A percentile compares a stretch with the other conserved stretches of the same genome.
phyloP scores from a whole-genome alignment of 305 asterid genomes.

The Striga hermonthica region DNA sequence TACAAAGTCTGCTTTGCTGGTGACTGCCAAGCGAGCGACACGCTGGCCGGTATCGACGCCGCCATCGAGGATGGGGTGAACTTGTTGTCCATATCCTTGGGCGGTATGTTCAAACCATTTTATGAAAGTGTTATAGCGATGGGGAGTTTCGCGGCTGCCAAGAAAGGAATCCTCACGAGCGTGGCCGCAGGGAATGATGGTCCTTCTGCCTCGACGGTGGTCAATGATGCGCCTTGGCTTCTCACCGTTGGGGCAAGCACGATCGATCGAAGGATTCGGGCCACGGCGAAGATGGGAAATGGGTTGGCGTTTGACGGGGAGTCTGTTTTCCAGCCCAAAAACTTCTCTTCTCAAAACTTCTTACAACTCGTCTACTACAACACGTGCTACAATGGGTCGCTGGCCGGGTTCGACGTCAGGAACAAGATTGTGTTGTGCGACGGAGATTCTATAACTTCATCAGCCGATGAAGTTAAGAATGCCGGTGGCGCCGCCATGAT shows the following conservation, averaged over 20 bases:
- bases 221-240: conserved; percentile 46
- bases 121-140: conserved; percentile 27
- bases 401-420: conserved; percentile 4
- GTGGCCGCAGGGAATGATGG: background rate
- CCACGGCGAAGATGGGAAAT: conserved; percentile 37
- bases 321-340: conserved; percentile 23
- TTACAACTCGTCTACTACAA: too few relatives aligned
- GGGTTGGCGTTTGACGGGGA: conserved; percentile 29
- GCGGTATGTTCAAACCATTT: background rate
- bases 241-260: conserved; percentile 47
- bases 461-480: conserved; percentile 32
- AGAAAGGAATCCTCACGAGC: conserved; percentile 37
- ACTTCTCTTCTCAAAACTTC: background rate
- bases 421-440: conserved; percentile 37
- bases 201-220: background rate
- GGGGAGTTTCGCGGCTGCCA: conserved; percentile 36
- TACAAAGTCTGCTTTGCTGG: background rate
- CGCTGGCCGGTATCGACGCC: background rate
- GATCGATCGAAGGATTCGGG: conserved; percentile 31
- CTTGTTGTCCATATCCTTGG: background rate
- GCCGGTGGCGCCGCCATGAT: conserved; percentile 41
- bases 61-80: conserved; percentile 4
- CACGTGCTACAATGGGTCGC: too few relatives aligned
- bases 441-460: background rate
- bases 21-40: background rate